Conservation (phyloP, 371 early-diverging fungal species). For the Circinella umbellata region DNA sequence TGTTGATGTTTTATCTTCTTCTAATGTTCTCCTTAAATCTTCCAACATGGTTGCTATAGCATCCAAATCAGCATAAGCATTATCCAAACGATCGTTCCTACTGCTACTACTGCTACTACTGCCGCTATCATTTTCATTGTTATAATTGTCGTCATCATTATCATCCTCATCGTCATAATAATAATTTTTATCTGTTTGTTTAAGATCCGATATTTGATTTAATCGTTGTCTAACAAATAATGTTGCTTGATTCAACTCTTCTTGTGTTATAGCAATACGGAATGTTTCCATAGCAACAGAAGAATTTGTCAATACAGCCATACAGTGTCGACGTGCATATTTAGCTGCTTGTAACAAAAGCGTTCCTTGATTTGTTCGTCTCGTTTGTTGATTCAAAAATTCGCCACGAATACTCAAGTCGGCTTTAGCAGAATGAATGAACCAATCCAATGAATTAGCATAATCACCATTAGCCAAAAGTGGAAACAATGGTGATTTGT, state of each 20-base stretch:
- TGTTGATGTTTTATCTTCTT: slow-evolving; percentile 5
- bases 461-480: slow-evolving; percentile 32
- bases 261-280: slow-evolving; percentile 2
- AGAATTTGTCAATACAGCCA: slow-evolving; percentile 13
- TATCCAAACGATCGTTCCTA: background rate
- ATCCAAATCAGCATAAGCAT: background rate
- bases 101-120: background rate
- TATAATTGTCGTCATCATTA: no score
- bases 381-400: slow-evolving; percentile 16
- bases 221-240: slow-evolving; percentile 3
- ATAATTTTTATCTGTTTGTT: no score
- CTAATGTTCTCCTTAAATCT: slow-evolving; percentile 2
- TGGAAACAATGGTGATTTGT: slow-evolving; percentile 25
- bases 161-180: no score
- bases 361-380: slow-evolving; percentile 20
- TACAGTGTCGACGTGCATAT: slow-evolving; percentile 24
- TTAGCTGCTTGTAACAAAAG: slow-evolving; percentile 27
- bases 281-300: slow-evolving; percentile 11
- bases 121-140: background rate
- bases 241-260: slow-evolving; percentile 16
- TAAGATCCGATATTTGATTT: background rate
- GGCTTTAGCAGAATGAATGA: slow-evolving; percentile 21
- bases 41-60: slow-evolving; percentile 2
- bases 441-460: slow-evolving; percentile 10
- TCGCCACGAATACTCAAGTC: slow-evolving; percentile 19